Base-by-base conservation (phyloP, 2,329 filamentous ascomycete species). In the Ceratocystis diversiconidia region DNA sequence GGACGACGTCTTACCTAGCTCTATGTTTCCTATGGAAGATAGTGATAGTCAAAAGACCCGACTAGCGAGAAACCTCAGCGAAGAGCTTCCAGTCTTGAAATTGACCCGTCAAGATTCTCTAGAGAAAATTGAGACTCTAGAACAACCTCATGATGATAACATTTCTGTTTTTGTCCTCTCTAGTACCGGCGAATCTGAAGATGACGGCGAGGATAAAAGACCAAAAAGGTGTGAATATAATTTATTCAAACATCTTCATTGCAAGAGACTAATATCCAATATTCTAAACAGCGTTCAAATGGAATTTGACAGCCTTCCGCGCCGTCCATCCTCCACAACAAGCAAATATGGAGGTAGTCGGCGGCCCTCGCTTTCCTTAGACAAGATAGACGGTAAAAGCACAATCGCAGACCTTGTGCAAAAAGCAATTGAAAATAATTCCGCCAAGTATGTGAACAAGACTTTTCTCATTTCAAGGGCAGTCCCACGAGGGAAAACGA, bases 21-120 rank as follows among this genome's bases (percentile, higher is more conserved):
- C 66, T 22, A 44, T 67, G 43, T 52, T 64, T 10, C 50, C 28
- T 2, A 48, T 22, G 4, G 66, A 67, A 25, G 66, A 65, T 10
- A 63, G 63, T 7, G 66, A 67, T 25, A 67, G 66, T 30, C 66
- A 67, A 32, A 63, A 50, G 41, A 67, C 66, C 6, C 17, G 66
- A 36, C 46, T 25, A 19, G 60, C 46, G 4, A 30, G 55, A 32
- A 30, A 63, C 17, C 44, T 55, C 19, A 66, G 65, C 55, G 19
- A 62, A 28, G 25, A n/a, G 5, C 6, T n/a, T 12, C n/a, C 15
- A 5, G 30, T 19, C 6, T 32, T 19, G 28, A 25, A 32, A 62
- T 7, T 5, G 8, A 22, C 10, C 1, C 22, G 10, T 8, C 17
- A 7, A 36, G 10, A 19, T 4, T n/a, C 25, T 32, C 22, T 4